These are phyloP conservation scores for Sisymbrium altissimum DNA, from an alignment of 345 rosid species.

Conservation along the genomic window DNA sequence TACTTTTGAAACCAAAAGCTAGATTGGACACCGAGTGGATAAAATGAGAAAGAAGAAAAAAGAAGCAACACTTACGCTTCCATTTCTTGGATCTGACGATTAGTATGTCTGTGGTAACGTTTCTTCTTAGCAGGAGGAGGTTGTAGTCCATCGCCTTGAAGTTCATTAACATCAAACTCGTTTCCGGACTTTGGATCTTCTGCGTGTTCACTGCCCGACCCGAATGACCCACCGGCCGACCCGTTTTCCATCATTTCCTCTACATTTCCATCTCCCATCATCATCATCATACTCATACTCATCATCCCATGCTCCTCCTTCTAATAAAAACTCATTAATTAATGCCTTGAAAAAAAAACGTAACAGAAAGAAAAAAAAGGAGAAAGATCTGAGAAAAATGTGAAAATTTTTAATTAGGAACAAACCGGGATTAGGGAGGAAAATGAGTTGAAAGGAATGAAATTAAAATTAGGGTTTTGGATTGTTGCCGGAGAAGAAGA, in stretches of 20 bases:
- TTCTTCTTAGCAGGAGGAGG: conserved; percentile 64
- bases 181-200: conserved; percentile 61
- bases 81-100: conserved; percentile 95
- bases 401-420: not conserved
- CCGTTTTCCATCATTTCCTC: conserved; percentile 82
- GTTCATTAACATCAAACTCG: conserved; percentile 37
- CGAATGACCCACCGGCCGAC: conserved; percentile 75
- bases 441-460: conserved; percentile 67
- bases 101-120: conserved; percentile 90
- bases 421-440: conserved; percentile 63
- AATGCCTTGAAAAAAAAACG: not conserved
- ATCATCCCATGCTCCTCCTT: conserved; percentile 67
- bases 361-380: not conserved
- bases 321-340: conserved; percentile 17
- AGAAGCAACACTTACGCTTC: conserved; percentile 61
- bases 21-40: not conserved
- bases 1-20: not conserved
- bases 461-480: conserved; percentile 82
- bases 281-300: conserved; percentile 55
- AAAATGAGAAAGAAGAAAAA: not conserved
- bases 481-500: conserved; percentile 46
- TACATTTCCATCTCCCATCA: conserved; percentile 40
- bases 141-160: conserved; percentile 41
- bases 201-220: conserved; percentile 83
- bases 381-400: not conserved